These are phyloP conservation scores for Tricholomella constricta DNA, from an alignment of 768 basidiomycete species.

Conservation along the genomic window DNA sequence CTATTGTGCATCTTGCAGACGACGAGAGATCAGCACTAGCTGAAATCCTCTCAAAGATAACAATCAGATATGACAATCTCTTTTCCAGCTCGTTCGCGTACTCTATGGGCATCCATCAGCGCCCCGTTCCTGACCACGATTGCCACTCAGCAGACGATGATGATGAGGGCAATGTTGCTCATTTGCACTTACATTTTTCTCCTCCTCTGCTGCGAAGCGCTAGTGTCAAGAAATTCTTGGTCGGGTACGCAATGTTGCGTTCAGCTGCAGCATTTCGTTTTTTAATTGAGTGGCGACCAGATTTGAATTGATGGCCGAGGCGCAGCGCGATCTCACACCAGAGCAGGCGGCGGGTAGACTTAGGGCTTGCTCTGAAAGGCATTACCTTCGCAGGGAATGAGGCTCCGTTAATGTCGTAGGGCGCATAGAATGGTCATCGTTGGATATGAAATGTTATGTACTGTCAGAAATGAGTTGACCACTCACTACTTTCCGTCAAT, in stretches of 20 bases:
- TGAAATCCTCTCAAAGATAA: constrained; percentile 61
- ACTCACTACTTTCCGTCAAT: constrained; percentile 70
- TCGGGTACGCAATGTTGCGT: constrained; percentile 58
- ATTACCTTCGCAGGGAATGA: constrained; percentile 48
- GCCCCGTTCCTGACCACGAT: constrained; percentile 52
- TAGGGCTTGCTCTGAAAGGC: constrained; percentile 53
- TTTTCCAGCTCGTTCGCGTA: constrained; percentile 90
- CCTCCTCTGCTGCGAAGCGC: constrained; percentile 85
- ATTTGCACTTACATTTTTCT: constrained; percentile 85
- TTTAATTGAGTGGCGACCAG: constrained; percentile 35
- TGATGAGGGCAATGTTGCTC: constrained; percentile 60
- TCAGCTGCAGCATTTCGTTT: neutral
- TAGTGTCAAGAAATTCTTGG: constrained; percentile 84
- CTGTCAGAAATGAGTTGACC: neutral
- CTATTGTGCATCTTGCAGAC: constrained; percentile 57
- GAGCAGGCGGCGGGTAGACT: constrained; percentile 81
- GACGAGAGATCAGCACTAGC: constrained; percentile 70
- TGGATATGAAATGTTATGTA: neutral
- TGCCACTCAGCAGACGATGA: constrained; percentile 26
- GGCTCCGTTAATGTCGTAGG: neutral
- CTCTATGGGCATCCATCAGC: constrained; percentile 93
- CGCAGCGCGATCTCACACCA: constrained; percentile 87
- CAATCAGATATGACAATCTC: constrained; percentile 74
- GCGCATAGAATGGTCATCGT: neutral
- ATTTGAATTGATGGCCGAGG: constrained; percentile 89